Conservation (phyloP, 2,329 filamentous ascomycete species). For the Beauveria pseudobassiana region DNA sequence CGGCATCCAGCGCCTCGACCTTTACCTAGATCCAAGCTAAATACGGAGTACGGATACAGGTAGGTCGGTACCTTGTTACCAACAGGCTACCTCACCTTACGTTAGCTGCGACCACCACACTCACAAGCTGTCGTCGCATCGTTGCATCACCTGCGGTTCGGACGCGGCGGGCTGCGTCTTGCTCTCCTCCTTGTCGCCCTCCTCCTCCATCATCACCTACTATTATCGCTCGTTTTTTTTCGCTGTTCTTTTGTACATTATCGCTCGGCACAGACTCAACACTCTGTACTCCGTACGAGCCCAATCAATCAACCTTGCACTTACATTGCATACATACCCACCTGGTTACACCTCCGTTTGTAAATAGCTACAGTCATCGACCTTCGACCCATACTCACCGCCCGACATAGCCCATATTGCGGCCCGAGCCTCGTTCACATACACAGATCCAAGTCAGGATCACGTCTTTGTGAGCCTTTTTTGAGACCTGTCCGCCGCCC, state of each 20-base stretch:
- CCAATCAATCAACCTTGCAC: constrained; percentile 2
- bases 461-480: background rate
- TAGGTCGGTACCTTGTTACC: background rate
- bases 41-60: background rate
- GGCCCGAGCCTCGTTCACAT: background rate
- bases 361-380: constrained; percentile 4
- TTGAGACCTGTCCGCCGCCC: background rate
- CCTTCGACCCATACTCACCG: background rate
- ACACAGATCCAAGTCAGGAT: background rate
- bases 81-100: too few relatives aligned
- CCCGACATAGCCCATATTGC: constrained; percentile 1
- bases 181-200: background rate
- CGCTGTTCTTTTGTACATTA: background rate
- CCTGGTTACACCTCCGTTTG: constrained; percentile 1
- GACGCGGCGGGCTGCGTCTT: background rate
- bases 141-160: background rate
- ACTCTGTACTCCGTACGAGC: background rate
- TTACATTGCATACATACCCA: constrained; percentile 3
- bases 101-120: background rate
- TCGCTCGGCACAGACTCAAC: background rate
- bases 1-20: constrained; percentile 12
- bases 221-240: background rate
- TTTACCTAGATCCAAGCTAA: background rate
- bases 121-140: constrained; percentile 7
- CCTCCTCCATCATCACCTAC: background rate